These are phyloP conservation scores for Lathyrus oleraceus DNA, from an alignment of 306 rosid genomes.

Conservation along the genomic window DNA sequence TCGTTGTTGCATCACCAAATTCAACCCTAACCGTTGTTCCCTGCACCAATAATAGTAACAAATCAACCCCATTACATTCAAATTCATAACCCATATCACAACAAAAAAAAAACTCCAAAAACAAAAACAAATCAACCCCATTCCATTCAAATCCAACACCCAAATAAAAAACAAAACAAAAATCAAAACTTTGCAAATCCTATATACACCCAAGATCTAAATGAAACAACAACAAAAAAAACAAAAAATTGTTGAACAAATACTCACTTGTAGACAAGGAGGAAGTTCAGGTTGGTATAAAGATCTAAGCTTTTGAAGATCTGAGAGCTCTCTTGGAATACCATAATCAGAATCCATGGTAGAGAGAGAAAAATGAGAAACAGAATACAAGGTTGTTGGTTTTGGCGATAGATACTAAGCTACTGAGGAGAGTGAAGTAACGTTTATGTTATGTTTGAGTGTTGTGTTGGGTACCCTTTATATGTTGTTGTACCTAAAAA, in stretches of 20 bases:
- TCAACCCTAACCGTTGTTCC: constrained; percentile 96
- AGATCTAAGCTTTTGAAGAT: constrained; percentile 73
- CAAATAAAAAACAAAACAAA: background rate
- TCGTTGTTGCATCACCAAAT: constrained; percentile 82
- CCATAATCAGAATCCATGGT: constrained; percentile 86
- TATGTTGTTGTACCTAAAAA: constrained; percentile 21
- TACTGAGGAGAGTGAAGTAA: constrained; percentile 35
- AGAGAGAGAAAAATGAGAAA: constrained; percentile 13
- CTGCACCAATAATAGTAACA: constrained; percentile 40
- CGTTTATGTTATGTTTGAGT: background rate
- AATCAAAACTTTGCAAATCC: background rate
- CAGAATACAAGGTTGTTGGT: background rate
- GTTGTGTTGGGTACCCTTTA: constrained; percentile 18
- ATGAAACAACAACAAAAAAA: background rate
- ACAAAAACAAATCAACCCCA: background rate
- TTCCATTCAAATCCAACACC: background rate
- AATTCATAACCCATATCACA: background rate
- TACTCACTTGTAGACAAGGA: constrained; percentile 59
- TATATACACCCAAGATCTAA: constrained; percentile 27
- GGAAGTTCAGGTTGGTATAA: constrained; percentile 77
- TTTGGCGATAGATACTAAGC: constrained; percentile 1
- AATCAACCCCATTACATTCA: constrained; percentile 25
- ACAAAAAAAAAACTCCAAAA: background rate
- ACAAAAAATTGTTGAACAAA: too few relatives aligned
- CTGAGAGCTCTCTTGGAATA: constrained; percentile 90